Evolutionary conservation across 164 flowering plant species (phyloP), one percentile per base, ranked within the genome.

Genomic region (Echeveria elegans): DNA sequence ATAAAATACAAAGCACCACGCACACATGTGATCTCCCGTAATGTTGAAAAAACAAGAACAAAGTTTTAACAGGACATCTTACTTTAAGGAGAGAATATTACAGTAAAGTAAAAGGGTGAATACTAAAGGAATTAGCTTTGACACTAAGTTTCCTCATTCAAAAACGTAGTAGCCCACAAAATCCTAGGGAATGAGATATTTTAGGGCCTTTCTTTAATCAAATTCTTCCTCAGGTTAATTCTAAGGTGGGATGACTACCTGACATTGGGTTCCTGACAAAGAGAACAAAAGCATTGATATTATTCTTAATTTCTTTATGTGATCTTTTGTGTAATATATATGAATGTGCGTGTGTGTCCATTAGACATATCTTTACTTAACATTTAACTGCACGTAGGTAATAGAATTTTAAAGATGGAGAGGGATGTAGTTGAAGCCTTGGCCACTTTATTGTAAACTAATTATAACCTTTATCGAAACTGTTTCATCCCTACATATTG

Each of bases 121-220:
- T 53, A 56, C 30, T 56, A 56, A 56, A 56, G 32, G 60, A 11
- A 18, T 56, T 56, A 56, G 31, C 61, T 28, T 56, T 56, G 61
- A 14, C 61, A 56, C 31, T 56, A 56, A 26, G 32, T 56, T 56
- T 56, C 30, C 61, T 26, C n/a, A 56, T 64, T 64, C 43, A 15
- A 64, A n/a, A 34, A 36, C 34, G 70, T 62, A 16, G 68, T 73
- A 70, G 75, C 84, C 90, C 86, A 89, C 89, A 83, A 81, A 79
- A 56, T 56, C 61, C 32, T 56, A 53, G 68, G 74, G 82, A 77
- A 74, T 79, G 80, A 71, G 82, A 81, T 73, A 73, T 76, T 72
- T 71, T 43, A 26, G 29, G 40, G 52, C 12, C 16, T 1, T 43
- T 28, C 24, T 38, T 65, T 43, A 43, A 38, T 24, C 30, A 24